Conservation (phyloP, 345 rosid species). For the Arabidopsis suecica region DNA sequence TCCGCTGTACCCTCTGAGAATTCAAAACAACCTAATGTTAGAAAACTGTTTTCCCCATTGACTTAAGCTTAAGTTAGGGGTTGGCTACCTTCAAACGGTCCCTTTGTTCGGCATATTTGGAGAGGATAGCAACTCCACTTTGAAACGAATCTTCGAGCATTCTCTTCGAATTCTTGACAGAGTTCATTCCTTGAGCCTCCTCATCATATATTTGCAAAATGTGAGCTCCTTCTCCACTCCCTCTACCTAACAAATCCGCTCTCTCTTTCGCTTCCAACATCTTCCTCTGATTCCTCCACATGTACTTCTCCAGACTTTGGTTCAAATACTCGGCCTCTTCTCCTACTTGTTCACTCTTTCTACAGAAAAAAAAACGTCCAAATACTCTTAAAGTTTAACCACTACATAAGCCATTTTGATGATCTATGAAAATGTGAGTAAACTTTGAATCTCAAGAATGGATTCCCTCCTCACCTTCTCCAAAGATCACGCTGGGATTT, state of each 20-base stretch:
- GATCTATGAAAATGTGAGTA: background rate
- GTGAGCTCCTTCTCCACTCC: constrained; percentile 77
- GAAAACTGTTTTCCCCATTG: background rate
- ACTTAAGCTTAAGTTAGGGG: background rate
- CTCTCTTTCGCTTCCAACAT: constrained; percentile 80
- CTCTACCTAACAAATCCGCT: constrained; percentile 82
- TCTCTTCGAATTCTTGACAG: constrained; percentile 77
- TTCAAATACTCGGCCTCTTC: constrained; percentile 89
- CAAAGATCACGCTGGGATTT: constrained; percentile 97
- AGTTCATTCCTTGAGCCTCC: constrained; percentile 86
- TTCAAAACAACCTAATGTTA: background rate
- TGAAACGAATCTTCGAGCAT: constrained; percentile 85
- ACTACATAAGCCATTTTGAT: background rate
- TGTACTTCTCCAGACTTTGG: constrained; percentile 69
- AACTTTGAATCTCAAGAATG: background rate
- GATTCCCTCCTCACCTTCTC: constrained; percentile 55
- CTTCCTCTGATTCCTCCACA: constrained; percentile 65
- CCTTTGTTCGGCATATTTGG: constrained; percentile 85
- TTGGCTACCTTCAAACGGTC: constrained; percentile 78
- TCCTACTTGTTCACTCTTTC: constrained; percentile 84
- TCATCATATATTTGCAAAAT: constrained; percentile 85
- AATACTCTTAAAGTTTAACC: background rate
- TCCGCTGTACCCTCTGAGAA: constrained; percentile 79
- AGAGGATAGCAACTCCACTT: constrained; percentile 79
- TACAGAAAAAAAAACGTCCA: background rate